Evolutionary conservation across 495 filamentous ascomycete species (phyloP).

Genomic region (Podospora tetraspora): DNA sequence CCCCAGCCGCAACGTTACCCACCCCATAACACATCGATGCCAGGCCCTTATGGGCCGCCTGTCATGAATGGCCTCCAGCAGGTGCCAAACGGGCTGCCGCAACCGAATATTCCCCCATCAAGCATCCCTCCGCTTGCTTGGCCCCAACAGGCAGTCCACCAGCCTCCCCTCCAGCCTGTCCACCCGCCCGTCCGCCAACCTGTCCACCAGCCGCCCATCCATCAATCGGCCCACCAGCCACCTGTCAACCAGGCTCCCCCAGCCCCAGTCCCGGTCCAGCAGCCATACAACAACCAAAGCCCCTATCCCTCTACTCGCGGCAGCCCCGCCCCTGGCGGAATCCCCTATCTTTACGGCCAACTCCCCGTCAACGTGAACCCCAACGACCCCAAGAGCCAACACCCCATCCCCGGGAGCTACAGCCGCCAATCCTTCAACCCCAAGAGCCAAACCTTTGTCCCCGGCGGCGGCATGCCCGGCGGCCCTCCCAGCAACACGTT

Average conservation of each 20-base stretch:
- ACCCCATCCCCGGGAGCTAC: constrained; percentile 77
- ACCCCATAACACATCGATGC: constrained; percentile 34
- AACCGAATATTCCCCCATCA: not conserved
- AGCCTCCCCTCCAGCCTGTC: constrained; percentile 12
- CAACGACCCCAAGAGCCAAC: constrained; percentile 59
- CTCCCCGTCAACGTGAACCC: constrained; percentile 65
- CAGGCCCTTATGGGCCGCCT: constrained; percentile 37
- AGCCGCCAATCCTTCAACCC: constrained; percentile 85
- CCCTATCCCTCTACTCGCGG: constrained; percentile 24
- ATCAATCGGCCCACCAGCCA: constrained; percentile 22
- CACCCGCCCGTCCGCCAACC: constrained; percentile 29
- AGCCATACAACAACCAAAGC: constrained; percentile 28
- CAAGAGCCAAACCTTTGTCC: constrained; percentile 84
- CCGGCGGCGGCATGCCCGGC: constrained; percentile 50
- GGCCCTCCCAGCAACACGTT: constrained; percentile 28
- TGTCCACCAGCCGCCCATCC: constrained; percentile 13
- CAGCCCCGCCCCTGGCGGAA: constrained; percentile 35
- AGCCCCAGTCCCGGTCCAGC: constrained; percentile 16
- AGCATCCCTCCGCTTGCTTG: constrained; percentile 31
- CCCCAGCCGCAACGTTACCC: constrained; percentile 33
- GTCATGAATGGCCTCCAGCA: constrained; percentile 28
- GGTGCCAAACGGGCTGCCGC: constrained; percentile 4
- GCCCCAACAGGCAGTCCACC: constrained; percentile 27
- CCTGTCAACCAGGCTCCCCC: constrained; percentile 16
- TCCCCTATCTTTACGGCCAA: constrained; percentile 70